Conservation (phyloP, 352 stramenopile genomes). For the Phytophthora citrophthora region DNA sequence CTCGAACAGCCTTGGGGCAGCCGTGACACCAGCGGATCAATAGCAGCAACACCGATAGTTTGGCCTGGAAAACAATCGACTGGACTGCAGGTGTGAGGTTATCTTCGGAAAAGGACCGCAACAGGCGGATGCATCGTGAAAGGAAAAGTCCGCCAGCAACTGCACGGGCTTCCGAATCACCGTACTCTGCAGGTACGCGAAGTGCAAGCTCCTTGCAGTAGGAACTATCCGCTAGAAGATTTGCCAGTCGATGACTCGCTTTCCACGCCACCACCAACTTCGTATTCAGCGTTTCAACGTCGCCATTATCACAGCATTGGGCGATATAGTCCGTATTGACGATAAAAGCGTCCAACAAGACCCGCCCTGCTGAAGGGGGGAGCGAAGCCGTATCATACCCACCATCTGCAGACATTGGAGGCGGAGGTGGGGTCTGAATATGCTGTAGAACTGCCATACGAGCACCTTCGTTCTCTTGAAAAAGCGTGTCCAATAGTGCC, state of each 20-base stretch:
- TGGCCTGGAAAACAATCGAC: conserved; percentile 60
- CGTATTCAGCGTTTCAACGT: conserved; percentile 28
- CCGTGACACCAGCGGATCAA: conserved; percentile 67
- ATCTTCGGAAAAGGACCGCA: conserved; percentile 24
- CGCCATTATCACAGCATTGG: conserved; percentile 12
- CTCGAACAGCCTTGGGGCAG: conserved; percentile 62
- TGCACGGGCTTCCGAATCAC: conserved; percentile 49
- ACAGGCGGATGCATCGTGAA: conserved; percentile 58
- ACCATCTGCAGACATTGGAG: conserved; percentile 11
- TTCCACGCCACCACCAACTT: conserved; percentile 63
- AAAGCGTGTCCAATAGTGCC: conserved; percentile 63
- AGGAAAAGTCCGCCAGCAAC: conserved; percentile 68
- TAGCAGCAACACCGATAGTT: conserved; percentile 55
- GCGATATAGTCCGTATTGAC: conserved; percentile 53
- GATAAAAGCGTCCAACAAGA: conserved; percentile 62
- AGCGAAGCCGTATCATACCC: conserved; percentile 21
- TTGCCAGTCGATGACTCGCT: conserved; percentile 62
- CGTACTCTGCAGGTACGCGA: conserved; percentile 60
- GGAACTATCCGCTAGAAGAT: conserved; percentile 49
- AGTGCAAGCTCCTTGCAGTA: conserved; percentile 79
- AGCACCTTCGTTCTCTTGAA: conserved; percentile 65
- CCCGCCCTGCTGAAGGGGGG: conserved; percentile 44
- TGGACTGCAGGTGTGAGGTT: conserved; percentile 16
- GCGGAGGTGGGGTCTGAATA: conserved; percentile 54
- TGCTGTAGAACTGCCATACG: conserved; percentile 80